Conservation (phyloP, 2,329 filamentous ascomycete genomes). For the Nothopassalora personata region DNA sequence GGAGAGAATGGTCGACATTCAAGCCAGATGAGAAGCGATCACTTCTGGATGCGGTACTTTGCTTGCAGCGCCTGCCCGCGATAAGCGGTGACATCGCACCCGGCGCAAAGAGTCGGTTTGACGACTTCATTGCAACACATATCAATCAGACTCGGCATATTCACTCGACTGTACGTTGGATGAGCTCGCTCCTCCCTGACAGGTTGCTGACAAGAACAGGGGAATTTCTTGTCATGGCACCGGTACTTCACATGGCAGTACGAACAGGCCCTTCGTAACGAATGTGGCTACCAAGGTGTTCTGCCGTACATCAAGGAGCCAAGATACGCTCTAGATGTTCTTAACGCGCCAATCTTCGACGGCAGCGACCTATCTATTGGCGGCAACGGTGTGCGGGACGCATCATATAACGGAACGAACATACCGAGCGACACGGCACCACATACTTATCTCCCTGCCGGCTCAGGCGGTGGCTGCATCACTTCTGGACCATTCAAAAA, state of each 20-base stretch:
- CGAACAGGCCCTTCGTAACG: constrained; percentile 39
- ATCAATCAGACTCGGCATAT: constrained; percentile 28
- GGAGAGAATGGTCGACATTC: constrained; percentile 40
- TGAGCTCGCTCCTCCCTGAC: not conserved
- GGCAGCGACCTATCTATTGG: constrained; percentile 44
- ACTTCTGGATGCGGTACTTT: constrained; percentile 31
- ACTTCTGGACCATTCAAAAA: constrained; percentile 46
- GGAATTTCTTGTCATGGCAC: constrained; percentile 38
- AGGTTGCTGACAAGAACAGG: not conserved
- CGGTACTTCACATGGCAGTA: constrained; percentile 40
- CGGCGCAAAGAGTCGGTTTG: constrained; percentile 25
- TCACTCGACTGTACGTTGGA: constrained; percentile 3
- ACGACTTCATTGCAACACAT: constrained; percentile 23
- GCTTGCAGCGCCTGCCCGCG: constrained; percentile 25
- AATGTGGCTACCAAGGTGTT: constrained; percentile 41
- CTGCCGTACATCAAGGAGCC: constrained; percentile 31
- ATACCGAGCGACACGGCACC: constrained; percentile 6
- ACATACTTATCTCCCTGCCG: constrained; percentile 38
- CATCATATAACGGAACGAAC: constrained; percentile 37
- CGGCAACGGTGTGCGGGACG: constrained; percentile 25
- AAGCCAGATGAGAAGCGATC: constrained; percentile 22
- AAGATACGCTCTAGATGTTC: constrained; percentile 40
- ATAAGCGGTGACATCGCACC: constrained; percentile 21
- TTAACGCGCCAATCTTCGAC: constrained; percentile 51
- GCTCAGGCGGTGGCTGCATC: constrained; percentile 54